Percentiles rank a stretch among this genome's conserved stretches.
Conservation (phyloP, 2,329 filamentous ascomycete species). For the Fusarium chaquense region DNA sequence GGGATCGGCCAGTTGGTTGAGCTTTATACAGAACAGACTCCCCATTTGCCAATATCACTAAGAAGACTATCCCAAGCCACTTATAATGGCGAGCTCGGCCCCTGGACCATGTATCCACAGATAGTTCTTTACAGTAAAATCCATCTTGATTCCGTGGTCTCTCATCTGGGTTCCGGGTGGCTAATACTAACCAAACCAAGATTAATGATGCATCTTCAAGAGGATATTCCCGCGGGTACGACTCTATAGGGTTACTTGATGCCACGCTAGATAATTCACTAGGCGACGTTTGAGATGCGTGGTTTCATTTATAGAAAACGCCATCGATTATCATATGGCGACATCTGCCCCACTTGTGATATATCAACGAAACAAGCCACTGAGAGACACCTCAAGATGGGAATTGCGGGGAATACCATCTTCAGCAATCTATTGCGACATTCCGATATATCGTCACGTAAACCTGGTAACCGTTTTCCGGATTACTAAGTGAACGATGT, state of each 20-base stretch:
- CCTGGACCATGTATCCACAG: not conserved
- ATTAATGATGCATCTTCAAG: too few species aligned
- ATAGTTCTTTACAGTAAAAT: accelerated
- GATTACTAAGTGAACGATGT: not conserved
- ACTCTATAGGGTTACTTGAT: not conserved
- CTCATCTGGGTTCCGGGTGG: not conserved
- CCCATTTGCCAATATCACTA: accelerated
- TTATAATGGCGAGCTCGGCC: constrained; percentile 1
- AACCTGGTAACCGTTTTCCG: not conserved
- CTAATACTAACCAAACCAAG: not conserved
- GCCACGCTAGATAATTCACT: not conserved
- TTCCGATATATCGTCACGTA: not conserved
- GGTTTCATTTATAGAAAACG: not conserved
- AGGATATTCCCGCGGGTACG: not conserved
- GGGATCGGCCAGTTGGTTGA: accelerated
- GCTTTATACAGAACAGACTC: not conserved
- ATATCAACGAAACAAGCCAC: not conserved
- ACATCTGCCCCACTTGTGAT: not conserved
- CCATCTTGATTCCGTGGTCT: not conserved
- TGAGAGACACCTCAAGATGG: accelerated
- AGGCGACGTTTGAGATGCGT: not conserved
- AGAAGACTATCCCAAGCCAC: too few species aligned
- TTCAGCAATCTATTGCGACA: not conserved
- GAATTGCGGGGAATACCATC: not conserved
- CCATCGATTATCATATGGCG: not conserved